These are phyloP conservation scores for Gonium pectorale DNA, from an alignment of 139 green algal species.

Conservation along the genomic window DNA sequence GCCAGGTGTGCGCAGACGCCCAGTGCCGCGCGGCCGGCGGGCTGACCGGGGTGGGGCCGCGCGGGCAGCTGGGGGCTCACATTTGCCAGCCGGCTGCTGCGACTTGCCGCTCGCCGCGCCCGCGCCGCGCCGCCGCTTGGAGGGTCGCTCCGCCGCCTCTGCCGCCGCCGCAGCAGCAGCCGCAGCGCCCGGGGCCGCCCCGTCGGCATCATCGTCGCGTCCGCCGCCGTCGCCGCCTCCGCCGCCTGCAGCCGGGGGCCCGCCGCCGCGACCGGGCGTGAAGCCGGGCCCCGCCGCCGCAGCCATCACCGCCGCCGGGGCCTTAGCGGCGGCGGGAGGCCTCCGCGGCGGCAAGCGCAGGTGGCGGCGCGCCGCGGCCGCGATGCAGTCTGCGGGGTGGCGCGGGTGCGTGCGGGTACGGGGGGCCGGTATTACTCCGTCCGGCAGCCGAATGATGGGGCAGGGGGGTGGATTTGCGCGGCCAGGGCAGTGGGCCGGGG, in stretches of 20 bases:
- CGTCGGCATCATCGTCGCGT: no score
- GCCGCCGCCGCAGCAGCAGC: not conserved
- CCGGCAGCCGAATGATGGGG: no score
- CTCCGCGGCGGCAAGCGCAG: not conserved
- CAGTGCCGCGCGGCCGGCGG: no score
- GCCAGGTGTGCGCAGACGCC: no score
- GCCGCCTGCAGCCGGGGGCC: not conserved
- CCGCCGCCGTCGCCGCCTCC: not conserved
- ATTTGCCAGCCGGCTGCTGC: not conserved
- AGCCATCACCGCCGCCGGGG: not conserved
- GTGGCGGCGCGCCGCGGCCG: not conserved
- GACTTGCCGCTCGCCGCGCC: not conserved
- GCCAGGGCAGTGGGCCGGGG: no score
- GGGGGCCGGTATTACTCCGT: no score
- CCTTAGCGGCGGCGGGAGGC: not conserved
- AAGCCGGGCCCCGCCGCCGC: not conserved
- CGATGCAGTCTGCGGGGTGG: not conserved
- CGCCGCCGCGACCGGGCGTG: not conserved
- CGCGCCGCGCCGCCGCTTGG: not conserved
- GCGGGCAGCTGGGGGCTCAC: no score
- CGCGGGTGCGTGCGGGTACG: no score
- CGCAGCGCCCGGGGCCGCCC: no score
- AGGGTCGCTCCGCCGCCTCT: not conserved
- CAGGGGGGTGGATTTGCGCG: no score
- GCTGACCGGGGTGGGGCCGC: no score